Conservation (phyloP, 2,329 filamentous ascomycete genomes). For the Trichoderma pleuroti region DNA sequence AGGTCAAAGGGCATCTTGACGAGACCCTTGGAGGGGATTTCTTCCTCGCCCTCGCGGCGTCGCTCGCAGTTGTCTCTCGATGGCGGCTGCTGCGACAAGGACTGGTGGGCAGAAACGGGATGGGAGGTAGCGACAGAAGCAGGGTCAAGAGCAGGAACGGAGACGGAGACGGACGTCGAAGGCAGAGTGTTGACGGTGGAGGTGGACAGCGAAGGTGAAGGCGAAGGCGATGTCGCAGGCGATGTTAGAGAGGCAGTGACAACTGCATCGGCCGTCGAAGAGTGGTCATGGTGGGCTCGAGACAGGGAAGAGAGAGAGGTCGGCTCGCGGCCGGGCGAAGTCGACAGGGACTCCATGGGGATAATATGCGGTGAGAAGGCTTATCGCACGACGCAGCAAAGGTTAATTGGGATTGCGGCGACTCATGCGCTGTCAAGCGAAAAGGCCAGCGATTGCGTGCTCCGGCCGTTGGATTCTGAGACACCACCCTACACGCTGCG, state of each 20-base stretch:
- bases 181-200: conserved; percentile 1
- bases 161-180: background rate
- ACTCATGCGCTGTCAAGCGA: conserved; percentile 12
- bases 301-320: conserved; percentile 8
- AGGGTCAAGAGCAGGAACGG: background rate
- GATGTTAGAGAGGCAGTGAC: background rate
- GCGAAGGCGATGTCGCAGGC: background rate
- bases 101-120: background rate
- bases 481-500: conserved; percentile 13
- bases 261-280: background rate
- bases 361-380: conserved; percentile 19
- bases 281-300: conserved; percentile 7
- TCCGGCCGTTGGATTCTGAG: conserved; percentile 16
- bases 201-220: background rate
- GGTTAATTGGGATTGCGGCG: conserved; percentile 15
- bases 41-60: conserved; percentile 47
- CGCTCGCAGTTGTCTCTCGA: conserved; percentile 49
- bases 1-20: conserved; percentile 62
- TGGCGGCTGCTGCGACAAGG: conserved; percentile 26
- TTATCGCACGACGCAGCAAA: conserved; percentile 17
- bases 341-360: conserved; percentile 18
- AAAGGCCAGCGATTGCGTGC: conserved; percentile 20
- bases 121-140: background rate
- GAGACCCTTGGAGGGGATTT: conserved; percentile 41
- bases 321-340: conserved; percentile 11